These are phyloP conservation scores for Polytrichum commune DNA, from an alignment of 225 moss, liverwort and hornwort species.

Conservation along the genomic window DNA sequence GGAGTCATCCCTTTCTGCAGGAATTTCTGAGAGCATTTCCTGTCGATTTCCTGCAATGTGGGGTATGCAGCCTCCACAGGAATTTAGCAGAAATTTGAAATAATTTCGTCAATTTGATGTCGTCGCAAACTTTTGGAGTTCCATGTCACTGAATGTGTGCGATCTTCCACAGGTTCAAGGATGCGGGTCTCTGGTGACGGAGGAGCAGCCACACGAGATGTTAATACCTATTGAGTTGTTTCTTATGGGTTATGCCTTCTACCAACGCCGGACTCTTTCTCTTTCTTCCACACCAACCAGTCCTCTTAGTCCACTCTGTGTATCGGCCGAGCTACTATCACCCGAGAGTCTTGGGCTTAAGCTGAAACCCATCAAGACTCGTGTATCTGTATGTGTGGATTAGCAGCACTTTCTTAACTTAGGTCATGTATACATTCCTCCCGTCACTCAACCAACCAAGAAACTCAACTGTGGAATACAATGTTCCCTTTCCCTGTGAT, in stretches of 20 bases:
- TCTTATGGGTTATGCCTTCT: constrained; percentile 84
- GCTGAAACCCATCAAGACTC: constrained; percentile 96
- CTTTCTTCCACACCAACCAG: constrained; percentile 80
- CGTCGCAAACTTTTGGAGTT: background rate
- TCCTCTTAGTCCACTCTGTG: constrained; percentile 85
- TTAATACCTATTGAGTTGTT: constrained; percentile 92
- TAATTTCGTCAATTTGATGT: background rate
- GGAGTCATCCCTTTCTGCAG: too few relatives aligned
- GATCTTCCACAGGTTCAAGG: constrained; percentile 69
- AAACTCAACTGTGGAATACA: constrained; percentile 19
- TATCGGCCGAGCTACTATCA: constrained; percentile 82
- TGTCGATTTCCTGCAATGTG: too few relatives aligned
- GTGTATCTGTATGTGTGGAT: constrained; percentile 51
- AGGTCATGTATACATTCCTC: background rate
- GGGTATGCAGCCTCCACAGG: too few relatives aligned
- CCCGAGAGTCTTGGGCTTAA: constrained; percentile 90
- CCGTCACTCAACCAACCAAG: constrained; percentile 2
- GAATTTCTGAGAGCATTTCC: too few relatives aligned
- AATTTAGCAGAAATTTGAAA: background rate
- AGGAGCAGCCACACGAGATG: constrained; percentile 95
- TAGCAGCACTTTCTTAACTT: constrained; percentile 5
- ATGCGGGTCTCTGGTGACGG: constrained; percentile 91
- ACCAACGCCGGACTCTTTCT: constrained; percentile 59
- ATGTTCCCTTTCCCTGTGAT: constrained; percentile 5
- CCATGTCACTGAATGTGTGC: background rate